Base-by-base conservation (phyloP, 1,284 basidiomycete genomes). In the Apiotrichum akiyoshidainum region DNA sequence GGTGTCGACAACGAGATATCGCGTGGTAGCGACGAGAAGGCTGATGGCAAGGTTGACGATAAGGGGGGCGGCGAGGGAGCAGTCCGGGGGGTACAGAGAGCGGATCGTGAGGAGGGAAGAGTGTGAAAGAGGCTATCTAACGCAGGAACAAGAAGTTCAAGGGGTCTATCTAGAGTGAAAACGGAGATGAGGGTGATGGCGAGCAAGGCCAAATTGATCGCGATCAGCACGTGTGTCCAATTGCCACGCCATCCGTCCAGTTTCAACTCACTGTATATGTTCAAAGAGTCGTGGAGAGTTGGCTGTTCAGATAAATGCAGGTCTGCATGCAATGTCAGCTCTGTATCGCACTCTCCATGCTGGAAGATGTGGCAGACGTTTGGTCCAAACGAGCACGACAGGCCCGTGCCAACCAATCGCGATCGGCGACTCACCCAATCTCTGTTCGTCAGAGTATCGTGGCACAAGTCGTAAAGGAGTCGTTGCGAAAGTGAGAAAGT, bases 1-100 rank as follows among this genome's bases (percentile, higher is more conserved):
- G 14, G n/a, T 40, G 22, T n/a, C 19, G 52, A 35, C 37, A 26
- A 34, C 3, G 17, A 44, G 41, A 17, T 44, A 53, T 44, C 41
- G 40, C 41, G 51, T 53, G 51, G 44, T 53, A 53, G 44, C 40
- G 51, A 53, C 22, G 22, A 51, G 49, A 31, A 7, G 26, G 26
- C 4, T 31, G 26, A 31, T 31, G 49, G 12, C 40, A 8, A n/a
- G 8, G 11, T 51, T 31, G 26, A 31, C 26, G 26, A 31, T 7
- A 31, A 31, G 26, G 49, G 11, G 22, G 11, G 39, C 16, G 47
- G 21, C 2, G 34, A 12, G 16, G 47, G 19, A 10, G 34, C n/a
- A n/a, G 14, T 42, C 9, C 41, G 16, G 21, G 42, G 21, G 41
- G 37, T 11, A 9, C 16, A 11, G 42, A 26, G 42, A 16, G 41